Base-by-base conservation (phyloP, 2,329 filamentous ascomycete genomes). In the Lachnellula willkommii region DNA sequence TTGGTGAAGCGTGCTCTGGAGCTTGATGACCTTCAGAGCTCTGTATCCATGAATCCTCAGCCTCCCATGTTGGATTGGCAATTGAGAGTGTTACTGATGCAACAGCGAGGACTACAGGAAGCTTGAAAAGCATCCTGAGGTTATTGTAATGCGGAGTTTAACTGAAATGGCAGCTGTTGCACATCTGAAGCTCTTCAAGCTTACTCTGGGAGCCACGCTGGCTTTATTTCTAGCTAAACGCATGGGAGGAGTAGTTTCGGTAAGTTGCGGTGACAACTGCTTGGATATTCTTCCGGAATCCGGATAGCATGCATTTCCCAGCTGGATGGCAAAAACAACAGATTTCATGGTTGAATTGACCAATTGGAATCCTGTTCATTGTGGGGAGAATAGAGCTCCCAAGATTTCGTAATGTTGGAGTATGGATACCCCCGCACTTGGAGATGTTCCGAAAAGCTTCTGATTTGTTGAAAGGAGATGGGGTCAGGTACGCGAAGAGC, bases 231-330 rank as follows among this genome's bases (percentile, higher is more conserved):
- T 59, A 39, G 52, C 39, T 8, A 9, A 17, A 35, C 37, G 52
- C 37, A 50, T 42, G 15, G 36, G 28, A 37, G 22, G 6, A 36
- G 32, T n/a, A 46, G 42, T 20, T 50, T 15, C 48, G 47, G 43
- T 8, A 35, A 26, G 17, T n/a, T 47, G 50, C 50, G 55, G 26
- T 51, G 50, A 52, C 56, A 50, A 49, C 54, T 39, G 40, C 35
- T 36, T 57, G 54, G 56, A 58, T 53, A 65, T 65, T 63, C 63
- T 65, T 62, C 63, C 63, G 63, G 59, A 53, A 63, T 62, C 63
- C 63, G 63, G 59, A 53, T 48, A 48, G 22, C 47, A 54, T 39
- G 39, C 46, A 32, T 45, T 45, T 35, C 51, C 40, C 35, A 42
- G 32, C 43, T 48, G 42, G 28, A 46, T 53, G 48, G 56, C 46